A percentile compares a stretch with the other conserved stretches of the same genome.
phyloP scores from a whole-genome alignment of 768 basidiomycete species.

The Trametes elegans region DNA sequence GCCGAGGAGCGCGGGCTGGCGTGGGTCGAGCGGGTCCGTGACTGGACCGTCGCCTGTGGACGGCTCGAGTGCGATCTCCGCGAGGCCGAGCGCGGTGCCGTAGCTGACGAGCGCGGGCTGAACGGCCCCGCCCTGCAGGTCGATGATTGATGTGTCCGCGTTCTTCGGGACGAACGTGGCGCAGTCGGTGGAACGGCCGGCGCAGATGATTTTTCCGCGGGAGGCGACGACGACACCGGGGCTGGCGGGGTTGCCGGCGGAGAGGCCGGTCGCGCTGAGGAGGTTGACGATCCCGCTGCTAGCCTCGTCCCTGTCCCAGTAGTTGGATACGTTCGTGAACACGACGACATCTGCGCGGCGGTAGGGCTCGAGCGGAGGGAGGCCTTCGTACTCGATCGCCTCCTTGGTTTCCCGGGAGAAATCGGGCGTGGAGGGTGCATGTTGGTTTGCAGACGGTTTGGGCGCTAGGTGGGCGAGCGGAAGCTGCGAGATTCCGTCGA shows the following conservation, averaged over 20 bases:
- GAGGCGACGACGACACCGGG: constrained; percentile 44
- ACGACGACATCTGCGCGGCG: constrained; percentile 38
- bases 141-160: constrained; percentile 31
- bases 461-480: constrained; percentile 30
- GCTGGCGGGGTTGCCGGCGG: background rate
- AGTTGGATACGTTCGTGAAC: constrained; percentile 52
- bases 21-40: constrained; percentile 42
- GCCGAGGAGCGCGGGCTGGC: constrained; percentile 41
- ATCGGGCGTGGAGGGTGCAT: constrained; percentile 49
- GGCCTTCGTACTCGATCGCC: constrained; percentile 59
- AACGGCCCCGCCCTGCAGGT: constrained; percentile 65
- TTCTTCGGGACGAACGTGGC: constrained; percentile 3
- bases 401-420: constrained; percentile 60
- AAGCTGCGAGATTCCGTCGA: constrained; percentile 79
- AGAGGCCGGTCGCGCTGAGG: background rate
- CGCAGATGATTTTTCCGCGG: constrained; percentile 54
- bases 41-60: constrained; percentile 64
- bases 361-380: constrained; percentile 59
- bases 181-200: constrained; percentile 28
- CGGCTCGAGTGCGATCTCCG: constrained; percentile 57
- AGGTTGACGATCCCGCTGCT: constrained; percentile 17
- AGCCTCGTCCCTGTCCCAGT: constrained; percentile 27
- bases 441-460: constrained; percentile 52
- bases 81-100: constrained; percentile 60
- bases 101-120: constrained; percentile 62